Evolutionary conservation across 345 rosid species (phyloP).

Genomic region (Euphorbia pulcherrima): DNA sequence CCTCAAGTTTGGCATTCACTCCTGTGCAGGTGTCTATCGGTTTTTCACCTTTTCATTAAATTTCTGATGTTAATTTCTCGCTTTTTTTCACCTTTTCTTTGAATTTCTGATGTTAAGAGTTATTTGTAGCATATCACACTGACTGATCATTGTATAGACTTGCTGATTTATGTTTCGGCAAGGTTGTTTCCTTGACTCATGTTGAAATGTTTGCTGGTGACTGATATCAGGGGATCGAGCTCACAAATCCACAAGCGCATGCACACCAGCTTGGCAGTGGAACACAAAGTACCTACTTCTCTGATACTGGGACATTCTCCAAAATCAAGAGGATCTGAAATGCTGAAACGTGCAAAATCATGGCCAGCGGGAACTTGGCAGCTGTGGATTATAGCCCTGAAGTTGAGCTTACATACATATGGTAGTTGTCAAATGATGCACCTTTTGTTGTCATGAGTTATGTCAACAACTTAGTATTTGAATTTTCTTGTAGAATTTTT

Average conservation of each 20-base stretch:
- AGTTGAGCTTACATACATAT: neutral
- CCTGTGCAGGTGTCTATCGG: conserved; percentile 70
- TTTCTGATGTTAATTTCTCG: neutral
- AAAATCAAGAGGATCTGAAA: conserved; percentile 78
- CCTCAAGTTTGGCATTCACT: conserved; percentile 90
- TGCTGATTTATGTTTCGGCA: no score
- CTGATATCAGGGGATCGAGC: conserved; percentile 68
- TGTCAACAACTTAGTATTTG: no score
- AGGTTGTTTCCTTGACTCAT: neutral
- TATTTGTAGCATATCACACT: neutral
- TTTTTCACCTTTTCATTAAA: conserved; percentile 10
- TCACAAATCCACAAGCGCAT: conserved; percentile 80
- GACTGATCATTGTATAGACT: neutral
- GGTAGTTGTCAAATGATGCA: neutral
- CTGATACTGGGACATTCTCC: conserved; percentile 86
- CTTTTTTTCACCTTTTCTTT: conserved; percentile 11
- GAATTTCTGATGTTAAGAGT: neutral
- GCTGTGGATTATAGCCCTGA: neutral
- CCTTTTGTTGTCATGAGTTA: neutral
- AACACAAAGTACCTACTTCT: conserved; percentile 92
- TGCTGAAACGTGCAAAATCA: conserved; percentile 9
- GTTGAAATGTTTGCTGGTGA: neutral
- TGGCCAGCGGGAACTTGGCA: neutral
- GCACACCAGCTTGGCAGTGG: conserved; percentile 76
- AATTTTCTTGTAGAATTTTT: no score